These are phyloP conservation scores for Mycena alexandri DNA, from an alignment of 768 basidiomycete genomes.

Conservation along the genomic window DNA sequence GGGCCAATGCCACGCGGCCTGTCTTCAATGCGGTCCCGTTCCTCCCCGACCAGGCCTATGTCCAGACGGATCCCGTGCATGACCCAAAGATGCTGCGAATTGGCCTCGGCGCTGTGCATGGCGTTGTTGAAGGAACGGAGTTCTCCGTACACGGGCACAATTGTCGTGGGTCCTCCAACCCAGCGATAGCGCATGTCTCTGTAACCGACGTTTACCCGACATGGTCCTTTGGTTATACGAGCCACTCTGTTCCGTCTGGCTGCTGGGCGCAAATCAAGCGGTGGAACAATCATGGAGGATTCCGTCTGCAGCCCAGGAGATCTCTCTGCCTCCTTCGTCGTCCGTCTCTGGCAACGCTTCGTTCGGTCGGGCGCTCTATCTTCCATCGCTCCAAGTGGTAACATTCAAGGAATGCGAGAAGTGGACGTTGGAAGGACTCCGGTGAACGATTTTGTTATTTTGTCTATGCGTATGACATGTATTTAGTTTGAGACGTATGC, in stretches of 20 bases:
- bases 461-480: too few species aligned
- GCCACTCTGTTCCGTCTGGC: conserved; percentile 47
- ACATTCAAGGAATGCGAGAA: background rate
- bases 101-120: conserved; percentile 71
- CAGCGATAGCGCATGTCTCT: conserved; percentile 61
- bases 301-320: conserved; percentile 47
- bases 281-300: conserved; percentile 69
- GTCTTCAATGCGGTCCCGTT: conserved; percentile 73
- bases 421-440: background rate
- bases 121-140: conserved; percentile 73
- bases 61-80: conserved; percentile 57
- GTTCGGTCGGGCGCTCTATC: conserved; percentile 18
- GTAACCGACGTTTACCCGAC: conserved; percentile 69
- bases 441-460: background rate
- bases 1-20: conserved; percentile 60
- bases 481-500: too few species aligned
- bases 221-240: conserved; percentile 66
- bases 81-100: conserved; percentile 58
- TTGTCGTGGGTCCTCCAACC: conserved; percentile 68
- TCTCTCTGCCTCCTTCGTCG: conserved; percentile 16
- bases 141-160: conserved; percentile 75
- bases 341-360: conserved; percentile 18
- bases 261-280: conserved; percentile 66
- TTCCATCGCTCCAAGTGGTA: conserved; percentile 18
- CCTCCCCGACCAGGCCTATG: conserved; percentile 59